Evolutionary conservation across 305 asterid genomes (phyloP).

Genomic region (Fraxinus albicans): DNA sequence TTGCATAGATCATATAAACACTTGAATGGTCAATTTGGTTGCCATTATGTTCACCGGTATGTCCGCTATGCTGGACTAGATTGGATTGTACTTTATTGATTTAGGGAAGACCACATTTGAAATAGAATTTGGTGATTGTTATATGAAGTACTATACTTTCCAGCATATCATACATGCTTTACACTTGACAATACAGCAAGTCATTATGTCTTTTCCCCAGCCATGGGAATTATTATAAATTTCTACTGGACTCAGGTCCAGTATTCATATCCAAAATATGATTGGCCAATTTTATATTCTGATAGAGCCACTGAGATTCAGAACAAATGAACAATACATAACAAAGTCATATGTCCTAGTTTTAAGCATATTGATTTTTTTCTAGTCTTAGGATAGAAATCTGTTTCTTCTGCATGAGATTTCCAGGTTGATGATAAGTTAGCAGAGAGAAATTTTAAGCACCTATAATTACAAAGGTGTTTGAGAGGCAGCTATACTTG

Average conservation of each 20-base stretch:
- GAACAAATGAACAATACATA: neutral
- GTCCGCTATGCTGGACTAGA: neutral
- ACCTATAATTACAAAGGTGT: no score
- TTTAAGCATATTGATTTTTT: neutral
- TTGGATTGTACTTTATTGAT: neutral
- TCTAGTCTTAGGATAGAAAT: no score
- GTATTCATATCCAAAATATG: neutral
- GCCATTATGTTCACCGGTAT: neutral
- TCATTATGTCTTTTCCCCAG: neutral
- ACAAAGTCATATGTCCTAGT: neutral
- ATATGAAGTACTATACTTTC: no score
- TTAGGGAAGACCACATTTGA: neutral
- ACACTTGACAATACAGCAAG: no score
- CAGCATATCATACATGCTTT: no score
- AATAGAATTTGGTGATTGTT: neutral
- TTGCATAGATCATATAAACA: neutral
- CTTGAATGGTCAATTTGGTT: neutral
- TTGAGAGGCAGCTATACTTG: conserved; percentile 25
- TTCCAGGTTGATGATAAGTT: no score
- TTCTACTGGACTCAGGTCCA: neutral
- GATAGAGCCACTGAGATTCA: neutral
- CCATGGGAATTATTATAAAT: neutral
- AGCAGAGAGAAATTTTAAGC: no score
- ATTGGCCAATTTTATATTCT: neutral
- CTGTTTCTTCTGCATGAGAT: no score